Conservation (phyloP, 768 basidiomycete species). For the Auricularia sp. region DNA sequence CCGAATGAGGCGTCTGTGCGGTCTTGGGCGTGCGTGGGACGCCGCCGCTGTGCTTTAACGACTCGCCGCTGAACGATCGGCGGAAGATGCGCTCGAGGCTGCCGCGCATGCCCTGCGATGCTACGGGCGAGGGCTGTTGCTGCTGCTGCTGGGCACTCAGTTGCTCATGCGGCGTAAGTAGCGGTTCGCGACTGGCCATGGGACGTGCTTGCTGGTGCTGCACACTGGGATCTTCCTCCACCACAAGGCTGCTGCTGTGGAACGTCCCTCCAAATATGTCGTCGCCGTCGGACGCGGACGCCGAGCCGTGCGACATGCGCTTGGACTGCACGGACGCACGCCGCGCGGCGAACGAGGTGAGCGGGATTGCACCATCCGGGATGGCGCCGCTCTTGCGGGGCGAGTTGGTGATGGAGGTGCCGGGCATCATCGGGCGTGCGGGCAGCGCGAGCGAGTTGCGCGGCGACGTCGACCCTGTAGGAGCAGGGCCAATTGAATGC, state of each 20-base stretch:
- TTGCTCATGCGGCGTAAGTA: slow-evolving; percentile 41
- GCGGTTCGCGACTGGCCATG: slow-evolving; percentile 65
- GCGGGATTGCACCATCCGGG: no score
- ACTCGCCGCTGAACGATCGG: slow-evolving; percentile 30
- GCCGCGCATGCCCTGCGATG: slow-evolving; percentile 36
- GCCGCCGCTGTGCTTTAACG: slow-evolving; percentile 21
- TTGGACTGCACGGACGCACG: no score
- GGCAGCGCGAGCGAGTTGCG: no score
- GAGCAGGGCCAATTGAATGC: no score
- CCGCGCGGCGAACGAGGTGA: no score
- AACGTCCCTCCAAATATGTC: no score
- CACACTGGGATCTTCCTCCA: no score
- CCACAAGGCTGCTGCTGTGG: slow-evolving; percentile 6
- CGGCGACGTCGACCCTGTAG: no score
- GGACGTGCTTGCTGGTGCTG: slow-evolving; percentile 20
- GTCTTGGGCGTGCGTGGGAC: slow-evolving; percentile 10
- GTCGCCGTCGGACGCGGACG: no score
- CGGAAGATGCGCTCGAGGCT: slow-evolving; percentile 55
- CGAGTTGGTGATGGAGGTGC: no score
- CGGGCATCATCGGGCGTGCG: slow-evolving; percentile 26
- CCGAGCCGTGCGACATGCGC: no score
- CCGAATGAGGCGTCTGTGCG: slow-evolving; percentile 16
- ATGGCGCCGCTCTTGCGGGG: no score
- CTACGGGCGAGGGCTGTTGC: slow-evolving; percentile 8
- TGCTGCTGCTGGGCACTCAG: neutral